phyloP scores from a whole-genome alignment of 345 rosid species.

The Citrus inodora region DNA sequence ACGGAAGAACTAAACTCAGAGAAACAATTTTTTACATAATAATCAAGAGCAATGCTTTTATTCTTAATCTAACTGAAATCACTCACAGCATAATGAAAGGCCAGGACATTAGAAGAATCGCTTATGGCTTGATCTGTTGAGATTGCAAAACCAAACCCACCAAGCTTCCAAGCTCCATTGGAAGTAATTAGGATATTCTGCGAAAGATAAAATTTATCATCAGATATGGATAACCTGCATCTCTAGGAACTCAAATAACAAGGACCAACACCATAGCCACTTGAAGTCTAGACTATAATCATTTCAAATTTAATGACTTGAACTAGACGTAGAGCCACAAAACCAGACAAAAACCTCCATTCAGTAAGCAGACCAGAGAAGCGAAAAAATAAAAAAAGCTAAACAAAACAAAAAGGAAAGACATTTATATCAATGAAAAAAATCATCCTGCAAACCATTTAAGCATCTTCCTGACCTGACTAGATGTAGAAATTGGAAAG shows the following conservation, averaged over 20 bases:
- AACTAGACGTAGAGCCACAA: not conserved
- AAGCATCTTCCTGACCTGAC: not conserved
- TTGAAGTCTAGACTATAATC: not conserved
- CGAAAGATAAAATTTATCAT: slow-evolving; percentile 14
- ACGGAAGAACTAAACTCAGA: not conserved
- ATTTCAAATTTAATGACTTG: not conserved
- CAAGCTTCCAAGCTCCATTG: slow-evolving; percentile 97
- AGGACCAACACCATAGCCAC: not conserved
- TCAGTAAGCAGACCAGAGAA: not conserved
- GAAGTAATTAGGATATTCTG: slow-evolving; percentile 91
- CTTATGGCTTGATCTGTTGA: slow-evolving; percentile 55
- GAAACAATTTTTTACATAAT: not conserved
- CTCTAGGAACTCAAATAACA: not conserved
- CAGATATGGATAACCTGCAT: not conserved
- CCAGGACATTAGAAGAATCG: slow-evolving; percentile 46
- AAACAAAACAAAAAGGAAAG: not conserved
- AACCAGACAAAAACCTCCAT: not conserved
- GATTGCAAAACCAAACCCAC: slow-evolving; percentile 91
- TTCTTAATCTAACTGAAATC: slow-evolving; percentile 6
- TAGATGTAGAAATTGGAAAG: not conserved
- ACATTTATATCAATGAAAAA: not conserved
- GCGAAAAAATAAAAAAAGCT: no score
- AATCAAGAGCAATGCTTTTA: not conserved
- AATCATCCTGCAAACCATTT: not conserved
- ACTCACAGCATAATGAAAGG: slow-evolving; percentile 92